phyloP scores from a whole-genome alignment of 1,139 yeast genomes.

The Zhuliangozyma blackwelliae region DNA sequence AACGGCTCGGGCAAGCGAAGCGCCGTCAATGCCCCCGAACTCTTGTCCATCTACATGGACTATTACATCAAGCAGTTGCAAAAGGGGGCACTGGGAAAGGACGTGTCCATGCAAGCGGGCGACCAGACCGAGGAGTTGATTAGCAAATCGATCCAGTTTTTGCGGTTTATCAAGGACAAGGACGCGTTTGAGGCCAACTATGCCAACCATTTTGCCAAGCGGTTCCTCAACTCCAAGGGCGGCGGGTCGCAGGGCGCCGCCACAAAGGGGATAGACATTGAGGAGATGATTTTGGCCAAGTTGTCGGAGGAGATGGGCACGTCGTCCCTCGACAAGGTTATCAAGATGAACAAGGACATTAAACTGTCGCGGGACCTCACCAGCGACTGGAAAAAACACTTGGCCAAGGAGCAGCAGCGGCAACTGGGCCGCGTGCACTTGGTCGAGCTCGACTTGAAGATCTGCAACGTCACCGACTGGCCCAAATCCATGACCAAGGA shows the following conservation, averaged over 20 bases:
- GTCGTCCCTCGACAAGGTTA: constrained; percentile 73
- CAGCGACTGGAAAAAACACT: constrained; percentile 42
- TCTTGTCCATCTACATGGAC: constrained; percentile 72
- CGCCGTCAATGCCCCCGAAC: constrained; percentile 59
- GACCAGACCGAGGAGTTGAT: constrained; percentile 54
- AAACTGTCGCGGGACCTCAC: constrained; percentile 61
- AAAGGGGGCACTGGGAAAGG: constrained; percentile 25
- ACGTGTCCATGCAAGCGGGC: constrained; percentile 33
- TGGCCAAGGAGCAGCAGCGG: constrained; percentile 14
- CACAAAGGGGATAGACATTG: constrained; percentile 53
- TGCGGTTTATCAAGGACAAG: constrained; percentile 72
- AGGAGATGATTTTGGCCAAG: constrained; percentile 64
- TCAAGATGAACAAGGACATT: constrained; percentile 87
- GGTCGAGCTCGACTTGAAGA: constrained; percentile 46
- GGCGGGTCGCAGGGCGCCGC: constrained; percentile 15
- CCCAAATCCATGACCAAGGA: constrained; percentile 52
- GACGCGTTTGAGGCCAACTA: constrained; percentile 85
- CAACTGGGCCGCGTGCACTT: constrained; percentile 7
- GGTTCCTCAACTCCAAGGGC: constrained; percentile 55
- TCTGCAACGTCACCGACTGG: constrained; percentile 52
- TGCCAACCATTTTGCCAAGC: constrained; percentile 84
- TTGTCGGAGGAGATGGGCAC: constrained; percentile 78
- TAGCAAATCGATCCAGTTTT: constrained; percentile 54
- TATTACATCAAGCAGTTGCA: constrained; percentile 59
- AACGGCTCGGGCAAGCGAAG: constrained; percentile 29